A percentile compares a stretch with the other conserved stretches of the same genome.
phyloP scores from a whole-genome alignment of 1,284 basidiomycete species.

The Cryptococcus sp. region DNA sequence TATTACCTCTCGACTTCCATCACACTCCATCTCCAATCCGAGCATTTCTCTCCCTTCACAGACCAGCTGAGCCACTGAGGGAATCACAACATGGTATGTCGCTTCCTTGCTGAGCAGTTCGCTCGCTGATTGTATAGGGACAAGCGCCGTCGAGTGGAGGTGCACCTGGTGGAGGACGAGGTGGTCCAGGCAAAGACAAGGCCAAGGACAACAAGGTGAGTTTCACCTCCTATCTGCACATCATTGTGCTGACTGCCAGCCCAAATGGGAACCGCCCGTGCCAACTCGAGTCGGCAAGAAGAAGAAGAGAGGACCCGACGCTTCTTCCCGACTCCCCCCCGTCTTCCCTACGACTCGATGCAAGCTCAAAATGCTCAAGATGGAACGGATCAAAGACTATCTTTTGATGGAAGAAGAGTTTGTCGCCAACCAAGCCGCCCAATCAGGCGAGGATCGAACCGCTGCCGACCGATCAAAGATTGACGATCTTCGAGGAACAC shows the following conservation, averaged over 20 bases:
- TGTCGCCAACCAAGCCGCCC: slow-evolving; percentile 87
- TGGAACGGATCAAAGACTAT: slow-evolving; percentile 97
- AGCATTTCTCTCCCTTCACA: too few species aligned
- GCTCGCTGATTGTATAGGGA: slow-evolving; percentile 52
- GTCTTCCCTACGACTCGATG: slow-evolving; percentile 95
- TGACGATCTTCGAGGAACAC: slow-evolving; percentile 89
- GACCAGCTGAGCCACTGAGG: too few species aligned
- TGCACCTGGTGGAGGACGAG: slow-evolving; percentile 16
- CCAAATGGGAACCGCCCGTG: slow-evolving; percentile 96
- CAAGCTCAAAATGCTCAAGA: slow-evolving; percentile 90
- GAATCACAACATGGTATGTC: slow-evolving; percentile 10
- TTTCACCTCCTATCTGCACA: not conserved
- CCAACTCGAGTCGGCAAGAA: slow-evolving; percentile 97
- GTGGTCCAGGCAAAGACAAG: slow-evolving; percentile 50
- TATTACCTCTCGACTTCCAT: too few species aligned
- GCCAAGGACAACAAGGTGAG: slow-evolving; percentile 58
- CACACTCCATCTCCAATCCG: too few species aligned
- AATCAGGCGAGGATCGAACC: slow-evolving; percentile 86
- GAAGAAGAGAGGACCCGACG: slow-evolving; percentile 83
- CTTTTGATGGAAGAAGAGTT: slow-evolving; percentile 96
- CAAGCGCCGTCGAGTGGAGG: slow-evolving; percentile 67
- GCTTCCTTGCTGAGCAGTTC: not conserved
- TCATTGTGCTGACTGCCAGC: slow-evolving; percentile 41
- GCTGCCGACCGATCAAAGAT: slow-evolving; percentile 91
- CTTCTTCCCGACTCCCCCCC: slow-evolving; percentile 85